phyloP scores from a whole-genome alignment of 202 grass and related monocot species.

The Setaria viridis region DNA sequence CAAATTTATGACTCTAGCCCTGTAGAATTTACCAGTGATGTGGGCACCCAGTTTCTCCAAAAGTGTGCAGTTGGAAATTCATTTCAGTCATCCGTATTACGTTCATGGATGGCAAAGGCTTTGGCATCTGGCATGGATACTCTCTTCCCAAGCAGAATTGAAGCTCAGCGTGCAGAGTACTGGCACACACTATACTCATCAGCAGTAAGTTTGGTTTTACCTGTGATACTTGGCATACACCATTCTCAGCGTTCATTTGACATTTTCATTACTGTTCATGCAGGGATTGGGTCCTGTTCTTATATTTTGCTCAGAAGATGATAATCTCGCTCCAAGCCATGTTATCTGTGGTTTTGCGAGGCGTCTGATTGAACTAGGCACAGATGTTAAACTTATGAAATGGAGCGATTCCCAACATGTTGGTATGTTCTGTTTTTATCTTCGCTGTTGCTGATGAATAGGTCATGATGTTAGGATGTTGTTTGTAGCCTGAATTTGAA shows the following conservation, averaged over 20 bases:
- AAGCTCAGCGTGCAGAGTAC: constrained; percentile 87
- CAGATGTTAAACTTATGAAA: constrained; percentile 81
- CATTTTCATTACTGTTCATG: constrained; percentile 39
- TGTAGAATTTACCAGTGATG: constrained; percentile 78
- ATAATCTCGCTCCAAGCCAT: constrained; percentile 81
- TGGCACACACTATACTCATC: constrained; percentile 92
- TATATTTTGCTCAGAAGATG: constrained; percentile 93
- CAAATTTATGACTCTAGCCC: constrained; percentile 95
- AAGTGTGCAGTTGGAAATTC: constrained; percentile 51
- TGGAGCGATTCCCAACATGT: constrained; percentile 76
- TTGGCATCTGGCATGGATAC: constrained; percentile 82
- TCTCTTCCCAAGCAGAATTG: constrained; percentile 91
- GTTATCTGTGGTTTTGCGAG: constrained; percentile 78
- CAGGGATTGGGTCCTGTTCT: constrained; percentile 85
- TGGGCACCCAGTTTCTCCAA: constrained; percentile 57
- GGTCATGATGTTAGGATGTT: constrained; percentile 2
- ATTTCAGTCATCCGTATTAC: constrained; percentile 56
- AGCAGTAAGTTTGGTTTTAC: constrained; percentile 60
- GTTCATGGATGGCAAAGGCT: constrained; percentile 79
- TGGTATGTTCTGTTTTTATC: constrained; percentile 51
- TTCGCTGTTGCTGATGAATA: constrained; percentile 25
- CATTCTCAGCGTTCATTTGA: constrained; percentile 5
- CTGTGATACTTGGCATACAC: constrained; percentile 20
- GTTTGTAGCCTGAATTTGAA: constrained; percentile 26
- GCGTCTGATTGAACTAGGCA: constrained; percentile 70